These are phyloP conservation scores for Xylaria arbuscula DNA, from an alignment of 2,329 filamentous ascomycete genomes.

Conservation along the genomic window DNA sequence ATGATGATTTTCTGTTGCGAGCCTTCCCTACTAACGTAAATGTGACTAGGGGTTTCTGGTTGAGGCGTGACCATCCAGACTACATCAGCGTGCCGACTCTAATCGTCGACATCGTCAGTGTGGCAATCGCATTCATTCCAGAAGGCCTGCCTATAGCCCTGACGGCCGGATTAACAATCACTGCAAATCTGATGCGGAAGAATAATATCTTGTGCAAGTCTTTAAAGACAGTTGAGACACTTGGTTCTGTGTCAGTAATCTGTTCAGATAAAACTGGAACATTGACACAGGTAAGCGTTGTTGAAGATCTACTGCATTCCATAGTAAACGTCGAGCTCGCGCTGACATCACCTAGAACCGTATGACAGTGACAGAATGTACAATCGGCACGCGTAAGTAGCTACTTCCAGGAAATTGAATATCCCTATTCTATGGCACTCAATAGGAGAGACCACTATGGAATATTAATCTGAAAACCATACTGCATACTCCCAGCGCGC, in stretches of 20 bases:
- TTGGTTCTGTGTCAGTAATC: constrained; percentile 77
- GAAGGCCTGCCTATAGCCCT: constrained; percentile 78
- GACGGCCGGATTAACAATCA: constrained; percentile 78
- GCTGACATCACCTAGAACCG: constrained; percentile 62
- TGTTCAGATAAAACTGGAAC: constrained; percentile 82
- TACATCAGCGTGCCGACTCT: constrained; percentile 79
- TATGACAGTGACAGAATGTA: constrained; percentile 78
- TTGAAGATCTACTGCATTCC: background rate
- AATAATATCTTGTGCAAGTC: constrained; percentile 84
- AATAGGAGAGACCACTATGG: background rate
- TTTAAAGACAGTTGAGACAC: constrained; percentile 80
- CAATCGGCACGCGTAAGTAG: constrained; percentile 60
- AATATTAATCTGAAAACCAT: background rate
- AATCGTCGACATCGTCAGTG: constrained; percentile 78
- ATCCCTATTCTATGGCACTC: background rate
- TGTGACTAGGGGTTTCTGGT: constrained; percentile 70
- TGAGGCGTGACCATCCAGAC: constrained; percentile 71
- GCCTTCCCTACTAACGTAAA: constrained; percentile 53
- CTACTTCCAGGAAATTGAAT: background rate
- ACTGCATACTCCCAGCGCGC: background rate
- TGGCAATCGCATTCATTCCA: constrained; percentile 80
- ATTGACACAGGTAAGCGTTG: constrained; percentile 62
- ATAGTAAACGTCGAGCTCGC: constrained; percentile 19
- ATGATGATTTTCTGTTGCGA: constrained; percentile 38
- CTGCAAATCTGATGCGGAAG: constrained; percentile 79